Conservation (phyloP, 2,329 filamentous ascomycete genomes). For the Nothomitra cinnamomea region DNA sequence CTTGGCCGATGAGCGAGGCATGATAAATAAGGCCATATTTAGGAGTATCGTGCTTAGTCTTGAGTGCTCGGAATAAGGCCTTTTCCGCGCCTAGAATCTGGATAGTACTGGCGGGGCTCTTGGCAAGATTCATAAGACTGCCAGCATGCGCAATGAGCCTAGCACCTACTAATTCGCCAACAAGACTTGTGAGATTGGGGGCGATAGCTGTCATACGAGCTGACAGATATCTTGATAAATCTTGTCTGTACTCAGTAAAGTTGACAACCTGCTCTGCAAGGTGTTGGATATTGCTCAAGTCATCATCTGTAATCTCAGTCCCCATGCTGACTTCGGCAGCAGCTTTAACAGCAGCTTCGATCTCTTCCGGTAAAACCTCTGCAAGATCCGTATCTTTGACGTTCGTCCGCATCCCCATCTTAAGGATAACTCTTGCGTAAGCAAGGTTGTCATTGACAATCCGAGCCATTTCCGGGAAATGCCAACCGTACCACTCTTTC, state of each 20-base stretch:
- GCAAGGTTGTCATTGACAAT: conserved; percentile 95
- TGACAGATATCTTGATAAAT: conserved; percentile 77
- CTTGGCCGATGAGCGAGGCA: conserved; percentile 86
- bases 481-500: conserved; percentile 99
- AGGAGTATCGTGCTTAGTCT: conserved; percentile 97
- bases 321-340: conserved; percentile 97
- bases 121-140: conserved; percentile 85
- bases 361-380: conserved; percentile 87
- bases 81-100: conserved; percentile 98
- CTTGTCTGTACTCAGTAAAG: conserved; percentile 77
- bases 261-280: conserved; percentile 86
- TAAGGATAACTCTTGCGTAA: conserved; percentile 74
- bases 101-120: conserved; percentile 86
- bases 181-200: conserved; percentile 82
- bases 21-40: conserved; percentile 96
- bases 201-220: conserved; percentile 94
- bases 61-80: conserved; percentile 91
- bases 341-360: conserved; percentile 78
- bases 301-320: conserved; percentile 84
- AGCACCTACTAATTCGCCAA: conserved; percentile 87
- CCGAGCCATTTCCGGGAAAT: conserved; percentile 95
- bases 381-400: conserved; percentile 62
- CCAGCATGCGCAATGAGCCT: conserved; percentile 89
- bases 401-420: conserved; percentile 77
- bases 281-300: conserved; percentile 81